Percentiles rank a stretch among this genome's conserved stretches.
These are phyloP conservation scores for Trypanosoma lewisi DNA, from an alignment of 208 protist genomes.

Conservation along the genomic window DNA sequence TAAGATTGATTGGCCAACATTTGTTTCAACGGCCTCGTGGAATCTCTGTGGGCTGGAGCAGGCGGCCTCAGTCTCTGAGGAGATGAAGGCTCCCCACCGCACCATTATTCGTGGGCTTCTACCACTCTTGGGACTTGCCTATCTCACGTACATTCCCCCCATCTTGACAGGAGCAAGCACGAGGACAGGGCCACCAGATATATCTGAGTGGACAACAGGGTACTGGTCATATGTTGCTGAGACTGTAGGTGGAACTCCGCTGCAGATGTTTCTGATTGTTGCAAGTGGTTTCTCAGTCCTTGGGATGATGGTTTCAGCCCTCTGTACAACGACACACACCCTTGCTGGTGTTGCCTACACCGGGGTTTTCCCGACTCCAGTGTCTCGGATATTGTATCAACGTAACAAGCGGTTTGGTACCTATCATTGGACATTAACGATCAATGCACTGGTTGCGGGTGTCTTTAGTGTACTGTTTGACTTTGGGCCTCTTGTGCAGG, in stretches of 20 bases:
- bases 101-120: slow-evolving; percentile 67
- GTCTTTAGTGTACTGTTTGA: slow-evolving; percentile 56
- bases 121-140: slow-evolving; percentile 57
- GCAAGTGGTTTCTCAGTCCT: slow-evolving; percentile 68
- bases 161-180: slow-evolving; percentile 67
- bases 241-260: slow-evolving; percentile 38
- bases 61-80: slow-evolving; percentile 64
- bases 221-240: slow-evolving; percentile 64
- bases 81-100: slow-evolving; percentile 56
- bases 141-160: slow-evolving; percentile 72
- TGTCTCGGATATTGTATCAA: slow-evolving; percentile 48
- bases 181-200: slow-evolving; percentile 37
- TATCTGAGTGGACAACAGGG: slow-evolving; percentile 63
- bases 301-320: slow-evolving; percentile 60
- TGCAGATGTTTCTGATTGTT: slow-evolving; percentile 51
- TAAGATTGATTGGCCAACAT: slow-evolving; percentile 61
- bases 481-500: slow-evolving; percentile 65
- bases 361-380: slow-evolving; percentile 55
- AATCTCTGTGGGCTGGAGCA: slow-evolving; percentile 82
- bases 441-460: slow-evolving; percentile 63
- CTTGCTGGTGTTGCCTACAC: slow-evolving; percentile 71
- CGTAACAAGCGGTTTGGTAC: slow-evolving; percentile 69
- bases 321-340: slow-evolving; percentile 71
- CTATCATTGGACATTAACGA: slow-evolving; percentile 66
- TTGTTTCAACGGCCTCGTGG: slow-evolving; percentile 80